phyloP scores from a whole-genome alignment of 2,329 filamentous ascomycete genomes.

The Trichoderma atrobrunneum region DNA sequence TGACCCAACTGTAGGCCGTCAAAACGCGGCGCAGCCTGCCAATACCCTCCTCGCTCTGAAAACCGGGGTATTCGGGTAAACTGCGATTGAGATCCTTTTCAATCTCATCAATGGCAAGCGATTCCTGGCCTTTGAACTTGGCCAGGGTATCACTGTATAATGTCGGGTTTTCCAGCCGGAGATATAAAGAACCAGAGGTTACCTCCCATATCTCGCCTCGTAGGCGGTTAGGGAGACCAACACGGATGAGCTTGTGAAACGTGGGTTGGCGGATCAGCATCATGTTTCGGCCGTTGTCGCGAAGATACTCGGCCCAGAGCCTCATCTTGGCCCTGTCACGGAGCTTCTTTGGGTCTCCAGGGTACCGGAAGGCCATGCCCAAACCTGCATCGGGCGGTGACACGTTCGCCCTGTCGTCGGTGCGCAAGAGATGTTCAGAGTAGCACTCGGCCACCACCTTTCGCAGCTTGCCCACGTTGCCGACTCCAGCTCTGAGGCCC shows the following conservation, averaged over 20 bases:
- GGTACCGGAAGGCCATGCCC: conserved; percentile 89
- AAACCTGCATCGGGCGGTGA: conserved; percentile 80
- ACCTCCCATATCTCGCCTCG: conserved; percentile 96
- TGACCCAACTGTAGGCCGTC: conserved; percentile 96
- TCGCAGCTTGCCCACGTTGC: conserved; percentile 81
- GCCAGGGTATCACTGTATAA: conserved; percentile 79
- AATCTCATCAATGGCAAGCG: conserved; percentile 96
- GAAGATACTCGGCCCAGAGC: conserved; percentile 92
- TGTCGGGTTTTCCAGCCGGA: conserved; percentile 80
- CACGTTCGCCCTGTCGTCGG: conserved; percentile 59
- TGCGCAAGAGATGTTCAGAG: conserved; percentile 75
- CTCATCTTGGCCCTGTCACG: conserved; percentile 96
- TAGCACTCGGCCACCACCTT: conserved; percentile 81
- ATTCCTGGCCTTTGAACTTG: conserved; percentile 81
- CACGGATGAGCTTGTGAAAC: conserved; percentile 94
- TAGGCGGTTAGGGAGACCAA: conserved; percentile 88
- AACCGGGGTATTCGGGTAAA: conserved; percentile 94
- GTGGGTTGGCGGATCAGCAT: conserved; percentile 93
- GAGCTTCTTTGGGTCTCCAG: conserved; percentile 89
- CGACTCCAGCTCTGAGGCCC: conserved; percentile 80
- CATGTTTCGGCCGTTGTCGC: conserved; percentile 90
- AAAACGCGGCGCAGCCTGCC: conserved; percentile 83
- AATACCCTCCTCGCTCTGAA: conserved; percentile 95
- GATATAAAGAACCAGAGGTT: conserved; percentile 84
- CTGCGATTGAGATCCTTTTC: conserved; percentile 97